Base-by-base conservation (phyloP, 23 red algal species). In the Gracilaria caudata region DNA sequence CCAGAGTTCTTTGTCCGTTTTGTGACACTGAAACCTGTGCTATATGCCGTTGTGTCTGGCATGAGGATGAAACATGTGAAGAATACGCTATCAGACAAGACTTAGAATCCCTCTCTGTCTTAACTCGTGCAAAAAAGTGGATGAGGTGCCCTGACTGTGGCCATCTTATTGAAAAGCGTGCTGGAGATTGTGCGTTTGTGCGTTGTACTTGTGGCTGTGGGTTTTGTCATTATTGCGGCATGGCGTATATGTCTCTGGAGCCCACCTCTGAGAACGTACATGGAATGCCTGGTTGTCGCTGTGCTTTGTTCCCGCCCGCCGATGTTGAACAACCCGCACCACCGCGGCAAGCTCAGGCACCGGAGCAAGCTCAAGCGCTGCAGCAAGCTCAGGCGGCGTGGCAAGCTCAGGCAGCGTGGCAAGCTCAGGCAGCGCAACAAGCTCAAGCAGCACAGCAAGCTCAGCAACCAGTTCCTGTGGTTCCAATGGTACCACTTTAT, bases 201-300 rank as follows among this genome's bases (percentile, higher is more conserved):
- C 34, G 59, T 4, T 84, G 80, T 46, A 64, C 38, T 5, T 84
- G 80, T 68, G 80, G 80, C 14, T 84, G 80, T 47, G 80, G 80
- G 19, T 84, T 84, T 71, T 84, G 80, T 84, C 80, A 84, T 60
- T 65, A 35, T 4, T 84, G 80, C 39, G 80, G 80, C 9, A 16
- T 43, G 9, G 57, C 33, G 8, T 84, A 84, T 40, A 35, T 26
- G 34, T 28, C 80, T 68, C 29, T 46, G 7, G 59, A 43, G 19
- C 0, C 63, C 11, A 71, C 59, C 12, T 37, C 9, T 8, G 40
- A 51, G 3, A 84, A 71, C 35, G 36, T 46, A 19, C 80, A 84
- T 71, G 80, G 80, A 51, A 24, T 16, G 34, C 80, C 80, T 10
- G 44, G 58, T 17, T 84, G 80, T 26, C 23, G 33, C 26, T 84